Evolutionary conservation across 176 grass and related monocot species (phyloP), one percentile per base, ranked within the genome.

Genomic region (Themeda triandra): DNA sequence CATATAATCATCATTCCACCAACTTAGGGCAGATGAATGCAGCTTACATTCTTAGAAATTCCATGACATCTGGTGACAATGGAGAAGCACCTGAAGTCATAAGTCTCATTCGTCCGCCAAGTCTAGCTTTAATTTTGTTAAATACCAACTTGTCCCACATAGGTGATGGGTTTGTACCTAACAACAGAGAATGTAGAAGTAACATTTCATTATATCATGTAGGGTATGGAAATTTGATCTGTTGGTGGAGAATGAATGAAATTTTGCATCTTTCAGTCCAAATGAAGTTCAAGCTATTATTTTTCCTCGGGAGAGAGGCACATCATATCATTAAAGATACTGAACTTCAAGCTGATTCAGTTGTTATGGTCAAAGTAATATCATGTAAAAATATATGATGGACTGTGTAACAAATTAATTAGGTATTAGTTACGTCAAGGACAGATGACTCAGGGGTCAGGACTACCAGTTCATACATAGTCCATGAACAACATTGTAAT

Each of bases 1-100:
- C 23, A 76, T 78, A 86, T 69, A 79, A 62, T 53, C n/a, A 67
- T 45, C 77, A 87, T 83, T 73, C 71, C 44, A 33, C 59, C n/a
- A n/a, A n/a, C n/a, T n/a, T 37, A 90, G 25, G 3, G 4, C 39
- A 60, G n/a, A 78, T 10, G 32, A 33, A 33, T 2, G 4, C 32
- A 33, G 4, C 32, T 33, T 4, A 33, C 32, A 33, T 33, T 4
- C 32, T 33, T 4, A 33, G 32, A 33, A 33, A 33, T 33, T 33
- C 32, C 32, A 33, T 33, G 32, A 33, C 32, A 33, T 33, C 32
- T 33, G 32, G 3, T 33, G 32, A 33, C 32, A 33, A 4, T 33
- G 32, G 4, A 33, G 32, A 33, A 33, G 32, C 32, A 33, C 32
- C 32, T 33, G 32, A 33, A 33, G 3, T 33, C 32, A 33, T 33